Evolutionary conservation across 805 yeast species (phyloP).

Genomic region (Phaffomyces thermotolerans): DNA sequence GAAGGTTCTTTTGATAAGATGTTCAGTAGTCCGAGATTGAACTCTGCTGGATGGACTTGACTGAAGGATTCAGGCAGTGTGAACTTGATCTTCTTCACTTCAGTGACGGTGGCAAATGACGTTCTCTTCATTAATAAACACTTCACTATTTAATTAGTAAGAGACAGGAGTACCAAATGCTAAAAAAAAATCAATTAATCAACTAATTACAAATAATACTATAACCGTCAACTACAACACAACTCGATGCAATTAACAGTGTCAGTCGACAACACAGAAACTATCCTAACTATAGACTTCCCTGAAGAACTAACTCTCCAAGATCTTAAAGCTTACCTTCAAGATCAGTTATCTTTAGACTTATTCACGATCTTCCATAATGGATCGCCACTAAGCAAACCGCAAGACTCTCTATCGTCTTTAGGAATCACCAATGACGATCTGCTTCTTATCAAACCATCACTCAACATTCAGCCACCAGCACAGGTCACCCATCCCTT

Average conservation of each 20-base stretch:
- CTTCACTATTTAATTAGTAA: no score
- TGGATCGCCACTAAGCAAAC: conserved; percentile 3
- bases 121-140: not conserved
- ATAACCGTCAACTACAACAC: not conserved
- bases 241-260: conserved; percentile 12
- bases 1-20: conserved; percentile 32
- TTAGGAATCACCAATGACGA: conserved; percentile 3
- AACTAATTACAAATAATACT: not conserved
- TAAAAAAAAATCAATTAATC: not conserved
- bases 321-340: conserved; percentile 65
- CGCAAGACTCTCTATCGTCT: not conserved
- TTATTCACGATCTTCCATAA: conserved; percentile 27
- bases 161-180: no score
- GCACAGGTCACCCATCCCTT: not conserved
- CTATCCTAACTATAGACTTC: conserved; percentile 42
- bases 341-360: conserved; percentile 28
- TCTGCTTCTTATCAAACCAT: conserved; percentile 1
- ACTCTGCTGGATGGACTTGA: conserved; percentile 25
- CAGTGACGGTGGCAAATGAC: conserved; percentile 7
- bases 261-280: conserved; percentile 12
- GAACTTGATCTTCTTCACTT: conserved; percentile 8
- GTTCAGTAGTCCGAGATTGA: conserved; percentile 28
- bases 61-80: conserved; percentile 21
- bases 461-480: not conserved
- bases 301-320: conserved; percentile 53